Conservation (phyloP, 2,329 filamentous ascomycete genomes). For the Alternaria triticimaculans region DNA sequence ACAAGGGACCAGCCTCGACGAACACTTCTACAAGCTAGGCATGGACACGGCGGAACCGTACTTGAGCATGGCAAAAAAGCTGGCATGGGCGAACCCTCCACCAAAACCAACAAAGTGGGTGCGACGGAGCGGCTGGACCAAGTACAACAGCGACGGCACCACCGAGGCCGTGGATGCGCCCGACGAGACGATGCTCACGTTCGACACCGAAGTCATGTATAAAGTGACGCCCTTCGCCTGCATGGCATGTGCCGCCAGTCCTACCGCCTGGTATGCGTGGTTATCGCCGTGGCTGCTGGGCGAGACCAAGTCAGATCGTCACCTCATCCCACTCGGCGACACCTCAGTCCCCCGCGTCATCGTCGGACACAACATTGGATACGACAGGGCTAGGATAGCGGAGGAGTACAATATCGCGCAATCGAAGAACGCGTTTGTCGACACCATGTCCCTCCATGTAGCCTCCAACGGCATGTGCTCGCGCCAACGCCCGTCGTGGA, state of each 20-base stretch:
- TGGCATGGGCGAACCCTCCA: conserved; percentile 67
- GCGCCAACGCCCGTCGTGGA: conserved; percentile 93
- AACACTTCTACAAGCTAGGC: conserved; percentile 91
- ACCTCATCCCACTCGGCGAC: conserved; percentile 88
- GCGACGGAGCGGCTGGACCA: conserved; percentile 87
- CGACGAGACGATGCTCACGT: conserved; percentile 81
- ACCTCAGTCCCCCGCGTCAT: conserved; percentile 75
- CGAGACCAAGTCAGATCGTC: conserved; percentile 76
- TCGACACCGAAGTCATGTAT: conserved; percentile 97
- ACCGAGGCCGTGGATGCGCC: conserved; percentile 78
- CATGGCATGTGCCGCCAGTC: conserved; percentile 93
- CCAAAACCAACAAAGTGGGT: conserved; percentile 75
- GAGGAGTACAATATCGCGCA: conserved; percentile 90
- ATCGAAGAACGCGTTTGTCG: conserved; percentile 84
- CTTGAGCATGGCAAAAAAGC: conserved; percentile 74
- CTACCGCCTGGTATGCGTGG: conserved; percentile 96
- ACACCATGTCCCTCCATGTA: conserved; percentile 98
- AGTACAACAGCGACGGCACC: conserved; percentile 78
- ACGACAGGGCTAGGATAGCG: conserved; percentile 83
- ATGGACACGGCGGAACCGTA: conserved; percentile 88
- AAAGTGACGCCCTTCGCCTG: conserved; percentile 91
- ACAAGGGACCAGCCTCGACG: conserved; percentile 82
- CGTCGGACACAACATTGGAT: conserved; percentile 94
- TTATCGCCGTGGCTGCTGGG: conserved; percentile 92
- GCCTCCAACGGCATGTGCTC: conserved; percentile 99